Percentiles rank a stretch among this genome's conserved stretches.
Evolutionary conservation across 345 rosid species (phyloP).

Genomic region (Punica granatum): DNA sequence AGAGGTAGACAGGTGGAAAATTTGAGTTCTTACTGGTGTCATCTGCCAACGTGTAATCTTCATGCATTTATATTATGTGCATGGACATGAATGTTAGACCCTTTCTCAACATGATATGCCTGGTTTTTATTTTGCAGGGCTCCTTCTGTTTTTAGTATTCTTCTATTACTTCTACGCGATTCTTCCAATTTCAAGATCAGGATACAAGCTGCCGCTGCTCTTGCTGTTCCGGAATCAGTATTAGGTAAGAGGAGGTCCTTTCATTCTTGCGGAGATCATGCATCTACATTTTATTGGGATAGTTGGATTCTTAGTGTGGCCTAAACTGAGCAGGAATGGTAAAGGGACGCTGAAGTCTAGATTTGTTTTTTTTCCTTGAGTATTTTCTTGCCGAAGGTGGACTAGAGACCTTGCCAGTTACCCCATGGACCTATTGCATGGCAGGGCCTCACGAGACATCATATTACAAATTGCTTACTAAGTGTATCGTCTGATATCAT

Average conservation of each 20-base stretch:
- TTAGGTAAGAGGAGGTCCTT: constrained; percentile 37
- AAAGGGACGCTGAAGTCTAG: too few relatives aligned
- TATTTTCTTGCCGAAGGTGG: background rate
- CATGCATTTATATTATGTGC: background rate
- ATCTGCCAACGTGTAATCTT: background rate
- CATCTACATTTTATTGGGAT: background rate
- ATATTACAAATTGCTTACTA: too few relatives aligned
- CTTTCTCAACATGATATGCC: background rate
- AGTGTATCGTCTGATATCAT: background rate
- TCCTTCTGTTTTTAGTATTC: constrained; percentile 78
- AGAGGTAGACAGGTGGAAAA: background rate
- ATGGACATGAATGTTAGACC: background rate
- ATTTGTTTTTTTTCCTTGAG: too few relatives aligned
- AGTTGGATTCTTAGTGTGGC: background rate
- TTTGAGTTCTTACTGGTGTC: background rate
- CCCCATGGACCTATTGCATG: background rate
- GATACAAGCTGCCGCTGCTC: constrained; percentile 97
- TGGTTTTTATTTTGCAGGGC: constrained; percentile 43
- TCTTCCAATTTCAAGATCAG: constrained; percentile 90
- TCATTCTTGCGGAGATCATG: background rate
- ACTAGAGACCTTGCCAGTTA: background rate
- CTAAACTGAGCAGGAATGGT: too few relatives aligned
- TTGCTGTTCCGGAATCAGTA: constrained; percentile 69
- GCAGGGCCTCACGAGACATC: background rate
- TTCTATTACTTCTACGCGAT: constrained; percentile 71